Evolutionary conservation across 1,139 yeast species (phyloP).

Genomic region (Lipomyces yarrowii): DNA sequence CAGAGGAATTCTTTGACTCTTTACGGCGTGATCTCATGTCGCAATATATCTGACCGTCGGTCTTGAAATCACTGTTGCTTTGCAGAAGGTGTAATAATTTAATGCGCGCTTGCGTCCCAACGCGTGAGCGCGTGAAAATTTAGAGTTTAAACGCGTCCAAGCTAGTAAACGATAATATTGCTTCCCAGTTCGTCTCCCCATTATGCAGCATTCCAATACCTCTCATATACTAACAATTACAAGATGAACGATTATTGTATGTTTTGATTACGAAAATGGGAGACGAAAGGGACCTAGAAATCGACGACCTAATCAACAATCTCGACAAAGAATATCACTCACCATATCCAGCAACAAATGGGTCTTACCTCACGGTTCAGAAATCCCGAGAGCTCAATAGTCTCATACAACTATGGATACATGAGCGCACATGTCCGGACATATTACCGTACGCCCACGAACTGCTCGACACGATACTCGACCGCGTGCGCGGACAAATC

Average conservation of each 20-base stretch:
- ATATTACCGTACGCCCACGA: conserved; percentile 68
- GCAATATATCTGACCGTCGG: not conserved
- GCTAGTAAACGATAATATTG: too few relatives aligned
- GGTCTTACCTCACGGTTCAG: conserved; percentile 2
- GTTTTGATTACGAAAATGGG: not conserved
- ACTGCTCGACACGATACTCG: conserved; percentile 59
- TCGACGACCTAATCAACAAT: conserved; percentile 38
- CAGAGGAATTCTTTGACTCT: not conserved
- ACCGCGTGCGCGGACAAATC: conserved; percentile 63
- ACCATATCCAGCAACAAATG: conserved; percentile 19
- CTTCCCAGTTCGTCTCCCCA: not conserved
- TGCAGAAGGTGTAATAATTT: too few relatives aligned
- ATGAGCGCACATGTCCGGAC: conserved; percentile 86
- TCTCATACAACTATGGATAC: conserved; percentile 71
- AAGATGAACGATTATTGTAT: not conserved
- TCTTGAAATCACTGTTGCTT: not conserved
- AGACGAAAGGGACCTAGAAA: conserved; percentile 32
- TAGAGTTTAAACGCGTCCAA: not conserved
- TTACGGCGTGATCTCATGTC: not conserved
- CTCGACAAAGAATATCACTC: conserved; percentile 24
- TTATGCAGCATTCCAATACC: not conserved
- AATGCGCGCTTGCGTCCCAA: not conserved
- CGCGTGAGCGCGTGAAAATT: not conserved
- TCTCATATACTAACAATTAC: not conserved
- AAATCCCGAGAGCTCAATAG: conserved; percentile 43